phyloP scores from a whole-genome alignment of 2,329 filamentous ascomycete species.

The Coniochaeta sp. region DNA sequence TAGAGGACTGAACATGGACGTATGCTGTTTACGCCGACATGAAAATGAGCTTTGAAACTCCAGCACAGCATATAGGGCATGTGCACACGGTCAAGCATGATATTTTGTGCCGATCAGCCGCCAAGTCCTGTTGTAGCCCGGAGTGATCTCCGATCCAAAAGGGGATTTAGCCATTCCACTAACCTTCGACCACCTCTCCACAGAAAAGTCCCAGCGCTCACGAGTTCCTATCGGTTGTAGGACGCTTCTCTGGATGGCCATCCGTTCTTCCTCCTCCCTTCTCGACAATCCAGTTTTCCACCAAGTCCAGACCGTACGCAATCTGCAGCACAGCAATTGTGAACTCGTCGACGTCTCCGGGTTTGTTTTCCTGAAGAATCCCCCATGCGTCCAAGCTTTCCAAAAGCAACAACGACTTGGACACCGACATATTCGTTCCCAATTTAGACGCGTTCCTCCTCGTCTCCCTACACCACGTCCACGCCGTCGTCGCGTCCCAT shows the following conservation, averaged over 20 bases:
- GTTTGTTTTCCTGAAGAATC: constrained; percentile 5
- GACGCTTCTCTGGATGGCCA: too few relatives aligned
- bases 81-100: background rate
- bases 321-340: constrained; percentile 7
- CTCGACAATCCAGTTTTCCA: constrained; percentile 7
- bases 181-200: background rate
- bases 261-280: background rate
- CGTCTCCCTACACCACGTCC: constrained; percentile 11
- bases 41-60: background rate
- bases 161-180: background rate
- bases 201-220: too few relatives aligned
- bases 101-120: background rate
- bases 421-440: background rate
- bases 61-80: background rate
- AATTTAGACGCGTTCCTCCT: background rate
- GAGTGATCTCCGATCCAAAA: background rate
- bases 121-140: background rate
- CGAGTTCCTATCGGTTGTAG: too few relatives aligned
- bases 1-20: background rate
- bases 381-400: constrained; percentile 6
- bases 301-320: constrained; percentile 8
- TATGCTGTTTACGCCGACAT: background rate
- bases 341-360: constrained; percentile 12
- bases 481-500: constrained; percentile 17
- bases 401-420: constrained; percentile 5